Conservation (phyloP, 305 asterid species). For the Caryopteris hybrid region DNA sequence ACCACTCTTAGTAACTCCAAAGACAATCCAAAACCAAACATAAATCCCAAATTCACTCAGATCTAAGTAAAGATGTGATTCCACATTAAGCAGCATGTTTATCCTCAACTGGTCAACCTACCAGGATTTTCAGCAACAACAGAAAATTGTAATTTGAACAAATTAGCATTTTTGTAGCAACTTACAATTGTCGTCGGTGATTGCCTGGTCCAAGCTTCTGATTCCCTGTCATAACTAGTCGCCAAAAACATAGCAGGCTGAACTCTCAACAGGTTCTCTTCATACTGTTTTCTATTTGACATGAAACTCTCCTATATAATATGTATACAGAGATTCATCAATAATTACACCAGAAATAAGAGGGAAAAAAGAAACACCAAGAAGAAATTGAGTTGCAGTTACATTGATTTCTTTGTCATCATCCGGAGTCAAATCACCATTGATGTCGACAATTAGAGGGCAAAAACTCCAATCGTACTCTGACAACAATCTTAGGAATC, state of each 20-base stretch:
- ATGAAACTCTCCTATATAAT: conserved; percentile 57
- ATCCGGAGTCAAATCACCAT: conserved; percentile 72
- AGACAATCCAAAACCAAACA: conserved; percentile 1
- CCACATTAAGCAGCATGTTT: background rate
- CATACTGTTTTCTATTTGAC: conserved; percentile 59
- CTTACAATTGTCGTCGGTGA: conserved; percentile 80
- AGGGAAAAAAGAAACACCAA: background rate
- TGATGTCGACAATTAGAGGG: conserved; percentile 81
- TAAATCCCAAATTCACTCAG: background rate
- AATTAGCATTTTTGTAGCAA: conserved; percentile 13
- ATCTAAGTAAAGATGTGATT: background rate
- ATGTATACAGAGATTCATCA: conserved; percentile 17
- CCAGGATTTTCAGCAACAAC: background rate
- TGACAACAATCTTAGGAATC: conserved; percentile 83
- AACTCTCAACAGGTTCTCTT: conserved; percentile 35
- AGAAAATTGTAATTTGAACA: background rate
- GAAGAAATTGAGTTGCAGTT: conserved; percentile 22
- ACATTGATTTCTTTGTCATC: conserved; percentile 80
- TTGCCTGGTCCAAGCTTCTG: conserved; percentile 85
- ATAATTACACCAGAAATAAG: conserved; percentile 3
- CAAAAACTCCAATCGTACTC: conserved; percentile 88
- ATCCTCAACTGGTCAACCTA: background rate
- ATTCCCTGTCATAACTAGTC: conserved; percentile 72
- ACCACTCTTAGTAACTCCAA: conserved; percentile 12
- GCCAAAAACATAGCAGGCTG: conserved; percentile 82